Conservation (phyloP, 768 basidiomycete species). For the Collybia sordida region DNA sequence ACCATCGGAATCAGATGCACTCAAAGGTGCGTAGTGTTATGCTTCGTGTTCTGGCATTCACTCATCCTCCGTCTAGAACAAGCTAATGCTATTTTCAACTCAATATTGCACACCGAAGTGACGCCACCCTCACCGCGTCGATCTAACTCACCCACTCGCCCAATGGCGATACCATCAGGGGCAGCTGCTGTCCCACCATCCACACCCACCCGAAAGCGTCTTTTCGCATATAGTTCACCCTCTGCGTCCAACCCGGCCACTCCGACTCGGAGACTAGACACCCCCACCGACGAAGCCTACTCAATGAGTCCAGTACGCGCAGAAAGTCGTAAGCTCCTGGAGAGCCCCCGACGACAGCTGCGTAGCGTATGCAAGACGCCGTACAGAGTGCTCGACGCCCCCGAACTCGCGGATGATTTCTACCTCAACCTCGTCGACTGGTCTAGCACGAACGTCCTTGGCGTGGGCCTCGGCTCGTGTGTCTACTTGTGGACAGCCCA, state of each 20-base stretch:
- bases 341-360: conserved; percentile 79
- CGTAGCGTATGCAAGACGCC: conserved; percentile 92
- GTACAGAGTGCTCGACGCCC: conserved; percentile 95
- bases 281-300: conserved; percentile 85
- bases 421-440: conserved; percentile 98
- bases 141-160: conserved; percentile 61
- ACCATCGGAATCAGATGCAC: conserved; percentile 72
- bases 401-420: conserved; percentile 96
- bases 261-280: conserved; percentile 68
- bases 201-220: conserved; percentile 56
- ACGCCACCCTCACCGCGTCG: conserved; percentile 67
- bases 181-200: conserved; percentile 41
- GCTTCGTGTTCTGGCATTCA: conserved; percentile 1
- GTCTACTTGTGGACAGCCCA: conserved; percentile 98
- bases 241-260: conserved; percentile 53
- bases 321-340: conserved; percentile 77
- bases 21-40: conserved; percentile 51
- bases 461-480: conserved; percentile 87
- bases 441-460: conserved; percentile 93
- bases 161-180: conserved; percentile 35
- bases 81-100: conserved; percentile 80
- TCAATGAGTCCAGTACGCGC: conserved; percentile 88
- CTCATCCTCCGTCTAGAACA: conserved; percentile 50
- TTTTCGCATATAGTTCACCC: conserved; percentile 70
- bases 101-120: conserved; percentile 76